Base-by-base conservation (phyloP, 768 basidiomycete species). In the Podaxis carcinomalis region DNA sequence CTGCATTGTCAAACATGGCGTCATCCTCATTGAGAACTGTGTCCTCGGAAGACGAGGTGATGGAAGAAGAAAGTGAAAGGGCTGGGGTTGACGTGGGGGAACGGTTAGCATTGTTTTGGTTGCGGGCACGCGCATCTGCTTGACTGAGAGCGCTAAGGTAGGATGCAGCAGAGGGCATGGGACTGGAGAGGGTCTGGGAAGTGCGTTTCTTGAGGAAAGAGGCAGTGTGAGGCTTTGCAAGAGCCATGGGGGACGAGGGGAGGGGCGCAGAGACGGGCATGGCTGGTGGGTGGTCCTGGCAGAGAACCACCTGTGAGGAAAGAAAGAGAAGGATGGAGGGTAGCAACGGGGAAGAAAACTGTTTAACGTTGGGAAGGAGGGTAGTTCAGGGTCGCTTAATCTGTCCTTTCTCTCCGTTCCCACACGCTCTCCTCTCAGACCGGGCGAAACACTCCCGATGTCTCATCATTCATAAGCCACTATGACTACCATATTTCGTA, bases 41-140 rank as follows among this genome's bases (percentile, higher is more conserved):
- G 65, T 90, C 89, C 64, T 88, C 87, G 0, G 88, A 89, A 2
- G 84, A 84, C 1, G 81, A 74, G 1, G 90, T 90, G 59, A 87
- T 68, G 1, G 88, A 89, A 0, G 90, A 90, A 2, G 90, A 90
- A 7, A 88, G 75, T 0, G 91, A 92, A 13, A 90, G 75, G 0
- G 90, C 84, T 1, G 89, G 89, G 1, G 89, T 90, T 4, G 87
- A 83, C 0, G 82, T 77, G 14, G 87, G 83, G 10, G 85, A 73
- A 16, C 66, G 64, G 21, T 51, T 64, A 39, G 65, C 46, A 32
- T 73, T 71, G 40, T 57, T 44, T 59, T 65, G 16, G 57, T 74
- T 74, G 61, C 88, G 83, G 7, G 86, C 84, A 53, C 86, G 81
- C 42, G 89, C 86, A 70, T 93, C 91, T 52, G 78, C 78, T 64